phyloP scores from a whole-genome alignment of 139 green algal species.

The Desmodesmus armatus region DNA sequence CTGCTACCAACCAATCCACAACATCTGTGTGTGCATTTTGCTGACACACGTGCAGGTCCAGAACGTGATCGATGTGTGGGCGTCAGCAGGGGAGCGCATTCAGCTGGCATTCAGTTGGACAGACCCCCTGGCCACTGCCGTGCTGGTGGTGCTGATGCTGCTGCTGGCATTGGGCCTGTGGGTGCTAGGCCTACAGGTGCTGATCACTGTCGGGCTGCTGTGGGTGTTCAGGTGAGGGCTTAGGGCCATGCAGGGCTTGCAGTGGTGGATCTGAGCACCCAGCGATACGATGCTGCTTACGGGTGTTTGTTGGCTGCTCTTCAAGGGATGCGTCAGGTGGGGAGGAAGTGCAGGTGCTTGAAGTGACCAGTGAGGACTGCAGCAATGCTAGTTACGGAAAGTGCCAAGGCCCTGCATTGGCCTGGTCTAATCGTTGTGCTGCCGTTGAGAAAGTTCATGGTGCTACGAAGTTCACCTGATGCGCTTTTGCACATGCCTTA shows the following conservation, averaged over 20 bases:
- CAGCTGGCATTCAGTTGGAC: conserved; percentile 35
- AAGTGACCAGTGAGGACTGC: not conserved
- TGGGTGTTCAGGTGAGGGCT: conserved; percentile 43
- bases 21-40: too few species aligned
- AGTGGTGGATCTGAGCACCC: not conserved
- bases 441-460: not conserved
- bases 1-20: too few species aligned
- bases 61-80: conserved; percentile 47
- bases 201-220: conserved; percentile 43
- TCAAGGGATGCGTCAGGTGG: not conserved
- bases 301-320: not conserved
- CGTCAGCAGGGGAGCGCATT: conserved; percentile 24
- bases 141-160: conserved; percentile 26
- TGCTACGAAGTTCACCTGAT: not conserved
- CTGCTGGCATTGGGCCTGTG: conserved; percentile 18
- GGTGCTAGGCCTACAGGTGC: conserved; percentile 37
- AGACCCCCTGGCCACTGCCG: conserved; percentile 30
- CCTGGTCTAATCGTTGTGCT: not conserved
- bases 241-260: not conserved
- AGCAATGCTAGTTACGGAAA: not conserved
- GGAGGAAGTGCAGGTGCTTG: too few species aligned
- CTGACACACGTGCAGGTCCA: conserved; percentile 31
- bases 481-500: not conserved
- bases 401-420: not conserved
- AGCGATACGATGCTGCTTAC: too few species aligned